Evolutionary conservation across 1,284 basidiomycete species (phyloP), one percentile per base, ranked within the genome.

Genomic region (Bondarzewia mesenterica): DNA sequence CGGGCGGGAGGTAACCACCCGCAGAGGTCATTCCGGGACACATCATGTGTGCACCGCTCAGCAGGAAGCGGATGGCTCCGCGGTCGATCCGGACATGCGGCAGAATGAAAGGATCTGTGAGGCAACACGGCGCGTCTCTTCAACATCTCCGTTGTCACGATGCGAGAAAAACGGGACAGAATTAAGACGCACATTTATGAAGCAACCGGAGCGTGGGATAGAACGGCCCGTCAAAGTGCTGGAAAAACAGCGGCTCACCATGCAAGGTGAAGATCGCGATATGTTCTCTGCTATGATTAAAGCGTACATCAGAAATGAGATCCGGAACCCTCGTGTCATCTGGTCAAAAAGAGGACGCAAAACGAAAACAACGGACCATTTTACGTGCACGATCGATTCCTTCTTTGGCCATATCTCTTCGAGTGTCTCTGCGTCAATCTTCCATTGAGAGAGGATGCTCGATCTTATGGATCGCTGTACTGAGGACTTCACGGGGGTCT

Each of bases 381-480:
- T 99, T 52, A 94, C 89, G 58, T 89, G 83, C 7, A 89, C 86
- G 42, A 98, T 73, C 1, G 85, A 75, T 70, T 98, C 94, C 75
- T 99, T 99, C 85, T 99, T 99, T 12, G 94, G 93, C 96, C 96
- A 98, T 50, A 99, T 81, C 58, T 80, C 78, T 63, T 99, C 96
- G 20, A 99, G 71, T 2, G 81, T 80, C 54, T 88, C 89, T 42
- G 77, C 77, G 55, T 82, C 82, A 53, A 91, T 78, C 51, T 87
- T 90, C 78, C 92, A 89, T 62, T 97, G 93, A 27, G 85, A 78
- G 47, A 95, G 74, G 27, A 98, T 72, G 50, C 77, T 77, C 27
- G 82, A 70, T 46, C 96, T 84, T 65, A 98, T 93, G 53, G 82
- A 79, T 61, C 96, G 78, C 63, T 98, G 95, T 7, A 93, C 86